Evolutionary conservation across 1,284 basidiomycete genomes (phyloP).

Genomic region (Ustilago sp.): DNA sequence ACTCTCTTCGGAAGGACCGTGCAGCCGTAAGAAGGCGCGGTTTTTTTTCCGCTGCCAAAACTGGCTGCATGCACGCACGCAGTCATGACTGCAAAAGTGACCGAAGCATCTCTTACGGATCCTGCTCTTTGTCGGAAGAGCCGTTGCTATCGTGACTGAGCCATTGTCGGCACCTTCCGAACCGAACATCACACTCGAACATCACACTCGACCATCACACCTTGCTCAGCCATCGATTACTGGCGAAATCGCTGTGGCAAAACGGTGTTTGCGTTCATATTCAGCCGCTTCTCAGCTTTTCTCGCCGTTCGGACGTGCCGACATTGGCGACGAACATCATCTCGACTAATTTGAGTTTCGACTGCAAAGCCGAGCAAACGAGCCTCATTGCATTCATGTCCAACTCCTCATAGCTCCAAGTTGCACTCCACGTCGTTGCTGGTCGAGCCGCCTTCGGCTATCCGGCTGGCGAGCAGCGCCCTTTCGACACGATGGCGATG

Average conservation of each 20-base stretch:
- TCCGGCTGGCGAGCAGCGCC: conserved; percentile 2
- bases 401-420: not conserved
- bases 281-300: not conserved
- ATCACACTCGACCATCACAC: conserved; percentile 1
- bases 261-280: not conserved
- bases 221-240: not conserved
- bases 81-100: conserved; percentile 2
- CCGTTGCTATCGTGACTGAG: not conserved
- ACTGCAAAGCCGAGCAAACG: not conserved
- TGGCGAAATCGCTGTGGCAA: not conserved
- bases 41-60: not conserved
- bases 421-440: not conserved
- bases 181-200: conserved; percentile 1
- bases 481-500: conserved; percentile 29
- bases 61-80: conserved; percentile 1
- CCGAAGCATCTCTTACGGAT: conserved; percentile 1
- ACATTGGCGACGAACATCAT: not conserved
- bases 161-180: not conserved
- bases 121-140: conserved; percentile 8
- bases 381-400: conserved; percentile 8
- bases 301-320: not conserved
- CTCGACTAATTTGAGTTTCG: not conserved
- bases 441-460: conserved; percentile 3
- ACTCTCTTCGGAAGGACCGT: not conserved
- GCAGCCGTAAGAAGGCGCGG: not conserved